phyloP scores from a whole-genome alignment of 257 asterid species.

The Asclepias syriaca region DNA sequence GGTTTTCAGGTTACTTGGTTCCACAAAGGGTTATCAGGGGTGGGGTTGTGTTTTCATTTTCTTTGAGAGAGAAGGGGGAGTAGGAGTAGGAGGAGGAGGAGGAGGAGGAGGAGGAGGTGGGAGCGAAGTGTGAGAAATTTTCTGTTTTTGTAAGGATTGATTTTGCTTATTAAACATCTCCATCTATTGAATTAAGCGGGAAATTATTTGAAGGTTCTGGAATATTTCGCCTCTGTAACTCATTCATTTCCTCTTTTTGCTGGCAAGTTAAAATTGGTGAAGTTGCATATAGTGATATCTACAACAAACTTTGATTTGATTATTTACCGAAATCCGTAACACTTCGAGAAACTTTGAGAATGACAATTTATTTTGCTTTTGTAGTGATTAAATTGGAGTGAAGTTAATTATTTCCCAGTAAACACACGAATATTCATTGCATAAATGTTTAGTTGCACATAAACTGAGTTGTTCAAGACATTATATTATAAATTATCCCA shows the following conservation, averaged over 20 bases:
- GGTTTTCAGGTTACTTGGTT: background rate
- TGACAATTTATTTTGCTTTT: background rate
- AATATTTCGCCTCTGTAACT: background rate
- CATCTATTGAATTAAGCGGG: background rate
- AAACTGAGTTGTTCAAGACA: background rate
- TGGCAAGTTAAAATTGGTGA: background rate
- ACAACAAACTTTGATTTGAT: background rate
- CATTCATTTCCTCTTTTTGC: background rate
- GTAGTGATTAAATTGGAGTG: background rate
- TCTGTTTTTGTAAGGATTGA: background rate
- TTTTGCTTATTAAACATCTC: constrained; percentile 2
- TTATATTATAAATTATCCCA: background rate
- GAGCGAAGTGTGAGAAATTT: background rate
- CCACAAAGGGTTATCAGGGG: background rate
- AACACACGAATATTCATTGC: too few species aligned
- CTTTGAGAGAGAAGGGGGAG: background rate
- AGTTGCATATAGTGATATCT: background rate
- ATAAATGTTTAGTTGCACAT: background rate
- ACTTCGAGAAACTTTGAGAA: background rate
- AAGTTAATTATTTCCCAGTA: too few species aligned
- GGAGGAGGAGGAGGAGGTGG: background rate
- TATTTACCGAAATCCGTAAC: background rate
- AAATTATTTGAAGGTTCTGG: background rate
- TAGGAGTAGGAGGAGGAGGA: too few species aligned
- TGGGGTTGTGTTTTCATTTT: background rate